Evolutionary conservation across 805 yeast species (phyloP).

Genomic region (Ogataea degrootiae): DNA sequence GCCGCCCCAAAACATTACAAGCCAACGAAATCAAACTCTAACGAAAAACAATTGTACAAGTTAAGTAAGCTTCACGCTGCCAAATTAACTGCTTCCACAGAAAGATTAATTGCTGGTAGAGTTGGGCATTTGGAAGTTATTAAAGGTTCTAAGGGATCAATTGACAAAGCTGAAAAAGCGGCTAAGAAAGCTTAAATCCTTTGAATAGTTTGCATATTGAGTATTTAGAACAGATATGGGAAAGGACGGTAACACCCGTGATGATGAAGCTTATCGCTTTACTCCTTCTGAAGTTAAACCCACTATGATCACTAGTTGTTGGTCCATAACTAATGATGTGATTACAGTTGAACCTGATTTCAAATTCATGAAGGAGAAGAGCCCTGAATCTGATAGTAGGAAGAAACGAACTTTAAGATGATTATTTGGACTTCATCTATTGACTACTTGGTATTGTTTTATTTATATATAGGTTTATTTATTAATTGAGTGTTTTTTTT

Average conservation of each 20-base stretch:
- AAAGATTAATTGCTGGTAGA: conserved; percentile 77
- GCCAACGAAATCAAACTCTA: conserved; percentile 55
- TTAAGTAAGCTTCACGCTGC: conserved; percentile 54
- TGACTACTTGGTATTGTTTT: background rate
- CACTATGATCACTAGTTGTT: conserved; percentile 5
- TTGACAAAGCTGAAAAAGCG: conserved; percentile 57
- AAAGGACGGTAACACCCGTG: background rate
- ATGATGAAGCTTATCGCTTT: background rate
- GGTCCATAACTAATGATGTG: conserved; percentile 20
- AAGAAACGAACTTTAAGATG: conserved; percentile 8
- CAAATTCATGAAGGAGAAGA: conserved; percentile 34
- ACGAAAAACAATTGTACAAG: conserved; percentile 42
- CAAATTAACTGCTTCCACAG: conserved; percentile 60
- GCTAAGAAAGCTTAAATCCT: conserved; percentile 8
- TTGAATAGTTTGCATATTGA: background rate
- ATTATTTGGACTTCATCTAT: background rate
- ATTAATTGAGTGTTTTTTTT: background rate
- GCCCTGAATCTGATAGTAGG: conserved; percentile 33
- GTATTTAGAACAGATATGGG: background rate
- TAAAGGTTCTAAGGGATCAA: conserved; percentile 83
- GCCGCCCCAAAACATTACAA: conserved; percentile 73
- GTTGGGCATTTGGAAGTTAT: conserved; percentile 92
- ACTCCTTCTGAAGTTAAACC: too few relatives aligned
- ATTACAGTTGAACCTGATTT: conserved; percentile 17
- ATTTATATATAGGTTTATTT: background rate